Conservation (phyloP, 495 filamentous ascomycete species). For the Massariosphaeria phaeospora region DNA sequence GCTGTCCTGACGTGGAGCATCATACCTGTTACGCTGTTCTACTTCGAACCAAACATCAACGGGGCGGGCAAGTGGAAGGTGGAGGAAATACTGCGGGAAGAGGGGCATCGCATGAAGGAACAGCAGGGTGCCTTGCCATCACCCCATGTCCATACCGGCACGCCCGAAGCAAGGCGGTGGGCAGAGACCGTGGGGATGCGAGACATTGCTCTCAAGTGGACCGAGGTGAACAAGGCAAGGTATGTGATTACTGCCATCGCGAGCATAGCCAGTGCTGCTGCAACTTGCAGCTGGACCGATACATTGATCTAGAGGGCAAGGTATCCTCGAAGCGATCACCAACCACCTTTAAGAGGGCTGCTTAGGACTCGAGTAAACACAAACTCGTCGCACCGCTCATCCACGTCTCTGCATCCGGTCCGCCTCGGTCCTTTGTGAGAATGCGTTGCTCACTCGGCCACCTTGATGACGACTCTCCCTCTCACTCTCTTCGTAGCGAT, state of each 20-base stretch:
- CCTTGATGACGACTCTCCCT: slow-evolving; percentile 11
- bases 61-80: slow-evolving; percentile 38
- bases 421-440: no score
- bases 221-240: slow-evolving; percentile 26
- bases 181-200: slow-evolving; percentile 31
- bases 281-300: slow-evolving; percentile 11
- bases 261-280: slow-evolving; percentile 21
- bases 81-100: slow-evolving; percentile 34
- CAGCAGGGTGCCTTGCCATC: slow-evolving; percentile 22
- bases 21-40: slow-evolving; percentile 35
- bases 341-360: no score
- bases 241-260: slow-evolving; percentile 17
- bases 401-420: no score
- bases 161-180: slow-evolving; percentile 22
- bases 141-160: slow-evolving; percentile 26
- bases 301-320: not conserved
- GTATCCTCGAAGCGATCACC: no score
- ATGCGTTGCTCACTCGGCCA: not conserved
- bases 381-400: no score
- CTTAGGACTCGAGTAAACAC: no score
- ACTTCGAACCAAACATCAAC: slow-evolving; percentile 36
- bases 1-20: slow-evolving; percentile 31
- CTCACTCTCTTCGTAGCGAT: slow-evolving; percentile 1
- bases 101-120: slow-evolving; percentile 32
- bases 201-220: slow-evolving; percentile 30